Evolutionary conservation across 495 filamentous ascomycete species (phyloP), one percentile per base, ranked within the genome.

Genomic region (Xylaria intraflava): DNA sequence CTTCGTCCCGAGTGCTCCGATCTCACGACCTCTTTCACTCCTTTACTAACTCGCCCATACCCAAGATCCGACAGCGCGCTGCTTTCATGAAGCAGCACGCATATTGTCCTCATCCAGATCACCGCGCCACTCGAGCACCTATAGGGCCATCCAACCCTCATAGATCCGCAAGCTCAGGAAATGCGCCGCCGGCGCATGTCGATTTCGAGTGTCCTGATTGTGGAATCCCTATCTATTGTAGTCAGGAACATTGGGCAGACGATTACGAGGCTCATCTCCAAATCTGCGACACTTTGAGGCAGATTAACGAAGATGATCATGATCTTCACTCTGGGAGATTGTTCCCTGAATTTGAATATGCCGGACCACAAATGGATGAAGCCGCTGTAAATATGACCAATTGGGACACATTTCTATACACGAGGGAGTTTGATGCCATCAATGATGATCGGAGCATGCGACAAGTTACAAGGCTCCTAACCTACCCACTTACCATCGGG

Each of bases 291-390:
- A 87, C 84, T 0, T 73, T 99, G 20, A 77, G 84, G 45, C 82
- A 97, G 71, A 89, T 92, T 68, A 99, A 99, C 61, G 93, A 99
- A 72, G 93, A 99, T 62, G 94, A 97, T 64, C 93, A 99, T 66
- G 93, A 99, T 65, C 72, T 99, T 51, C 81, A 85, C 20, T 91
- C 87, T 26, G 92, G 92, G 16, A 82, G 93, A 11, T 87, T 87
- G 69, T 97, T 97, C 69, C 87, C 86, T 23, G 94, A 99, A 67
- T 96, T 96, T 68, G 78, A 89, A 46, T 96, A 95, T 65, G 89
- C 93, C 0, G 87, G 82, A 4, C 78, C 81, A 26, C 92, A 96
- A 71, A 84, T 94, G 68, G 91, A 96, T 51, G 91, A 95, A 64
- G 87, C 87, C 46, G 73, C 92, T 58, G 80, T 95, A 47, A 99